Evolutionary conservation across 192 early-diverging fungal genomes (phyloP).

Genomic region (Paraglomus brasilianum): DNA sequence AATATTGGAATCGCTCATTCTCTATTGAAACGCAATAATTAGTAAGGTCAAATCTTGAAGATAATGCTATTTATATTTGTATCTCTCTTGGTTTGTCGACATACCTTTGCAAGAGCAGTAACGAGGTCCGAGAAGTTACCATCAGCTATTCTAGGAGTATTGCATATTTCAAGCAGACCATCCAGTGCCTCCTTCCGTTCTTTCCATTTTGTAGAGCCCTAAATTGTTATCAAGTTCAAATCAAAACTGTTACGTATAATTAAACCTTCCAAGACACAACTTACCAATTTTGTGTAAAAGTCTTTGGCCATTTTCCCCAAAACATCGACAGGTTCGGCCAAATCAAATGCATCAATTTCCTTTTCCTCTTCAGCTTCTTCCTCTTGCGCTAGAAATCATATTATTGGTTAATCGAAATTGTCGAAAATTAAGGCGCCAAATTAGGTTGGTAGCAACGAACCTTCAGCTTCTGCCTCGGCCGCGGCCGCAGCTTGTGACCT

Average conservation of each 20-base stretch:
- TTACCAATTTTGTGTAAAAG: constrained; percentile 73
- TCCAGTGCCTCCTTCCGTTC: constrained; percentile 93
- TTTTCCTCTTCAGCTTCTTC: constrained; percentile 52
- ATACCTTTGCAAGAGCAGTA: constrained; percentile 77
- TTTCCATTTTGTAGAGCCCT: constrained; percentile 89
- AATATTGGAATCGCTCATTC: constrained; percentile 86
- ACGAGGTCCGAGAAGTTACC: constrained; percentile 81
- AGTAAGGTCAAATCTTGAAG: too few relatives aligned
- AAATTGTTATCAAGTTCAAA: neutral
- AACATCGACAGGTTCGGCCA: constrained; percentile 91
- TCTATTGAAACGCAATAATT: constrained; percentile 34
- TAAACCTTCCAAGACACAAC: neutral
- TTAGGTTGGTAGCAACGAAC: neutral
- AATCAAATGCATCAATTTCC: constrained; percentile 72
- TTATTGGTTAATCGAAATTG: neutral
- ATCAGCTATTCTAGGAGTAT: constrained; percentile 74
- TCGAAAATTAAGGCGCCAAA: neutral
- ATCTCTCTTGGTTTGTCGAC: neutral
- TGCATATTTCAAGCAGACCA: constrained; percentile 63
- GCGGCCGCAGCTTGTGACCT: constrained; percentile 76
- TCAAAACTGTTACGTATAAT: constrained; percentile 2
- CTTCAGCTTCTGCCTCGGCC: constrained; percentile 35
- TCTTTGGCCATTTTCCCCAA: constrained; percentile 79
- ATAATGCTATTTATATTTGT: neutral
- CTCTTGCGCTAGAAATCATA: constrained; percentile 27